Evolutionary conservation across 2,329 filamentous ascomycete species (phyloP), one percentile per base, ranked within the genome.

Genomic region (Claviceps monticola): DNA sequence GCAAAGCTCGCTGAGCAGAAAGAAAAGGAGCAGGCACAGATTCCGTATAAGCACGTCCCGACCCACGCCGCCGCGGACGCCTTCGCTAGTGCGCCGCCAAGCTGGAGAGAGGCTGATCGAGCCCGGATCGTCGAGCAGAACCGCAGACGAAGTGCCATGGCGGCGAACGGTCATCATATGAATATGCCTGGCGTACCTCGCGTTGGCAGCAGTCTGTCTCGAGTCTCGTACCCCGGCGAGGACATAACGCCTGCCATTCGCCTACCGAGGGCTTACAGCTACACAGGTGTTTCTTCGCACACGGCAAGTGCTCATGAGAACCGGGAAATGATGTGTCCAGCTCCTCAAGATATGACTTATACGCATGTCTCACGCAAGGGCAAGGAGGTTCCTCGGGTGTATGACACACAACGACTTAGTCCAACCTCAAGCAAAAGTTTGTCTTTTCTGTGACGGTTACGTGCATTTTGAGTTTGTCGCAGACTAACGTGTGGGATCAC

Each of bases 41-140:
- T 66, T n/a, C 70, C 74, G 13, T 83, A 83, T 64, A 74, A 68
- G 50, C 80, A 83, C 60, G 64, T 80, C 19, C 78, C 79, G n/a
- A 81, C 70, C 14, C 80, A 84, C 60, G 80, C 80, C 29, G 77
- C 76, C 46, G 61, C 70, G 13, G 79, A 83, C 63, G 78, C 79
- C 44, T 64, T 82, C 44, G 68, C 71, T 21, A 74, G 73, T 34
- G 75, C 75, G 3, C 78, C 78, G 9, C 68, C 73, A 1, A 72
- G 68, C 56, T 79, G 72, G 71, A 72, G 71, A 48, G 59, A 62
- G 7, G 67, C 69, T 13, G 75, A 79, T 56, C 66, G 70, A 44
- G 59, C 64, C 23, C 71, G 64, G 54, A 76, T 79, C 50, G 62
- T 72, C 53, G 74, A 76, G 58, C 66, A 74, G 58, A 76, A 78